Conservation (phyloP, 2,329 filamentous ascomycete genomes). For the Tolypocladium guangdongense region DNA sequence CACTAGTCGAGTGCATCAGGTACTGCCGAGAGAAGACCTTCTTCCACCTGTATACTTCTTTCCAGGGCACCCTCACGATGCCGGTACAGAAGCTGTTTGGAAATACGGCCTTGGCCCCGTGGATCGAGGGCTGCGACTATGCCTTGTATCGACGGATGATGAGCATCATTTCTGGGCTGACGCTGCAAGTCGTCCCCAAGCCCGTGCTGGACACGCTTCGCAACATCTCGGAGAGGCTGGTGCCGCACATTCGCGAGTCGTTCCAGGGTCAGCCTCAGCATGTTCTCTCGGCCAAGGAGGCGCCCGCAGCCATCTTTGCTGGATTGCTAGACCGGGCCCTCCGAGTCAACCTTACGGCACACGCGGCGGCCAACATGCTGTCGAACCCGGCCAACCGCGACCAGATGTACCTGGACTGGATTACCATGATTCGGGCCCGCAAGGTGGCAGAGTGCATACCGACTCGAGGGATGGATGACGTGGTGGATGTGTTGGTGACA, state of each 20-base stretch:
- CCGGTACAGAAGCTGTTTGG: slow-evolving; percentile 89
- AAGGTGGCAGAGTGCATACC: slow-evolving; percentile 55
- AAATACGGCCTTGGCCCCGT: slow-evolving; percentile 69
- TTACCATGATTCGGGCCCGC: slow-evolving; percentile 51
- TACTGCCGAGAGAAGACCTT: slow-evolving; percentile 97
- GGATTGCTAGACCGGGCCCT: slow-evolving; percentile 77
- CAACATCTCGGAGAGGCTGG: slow-evolving; percentile 73
- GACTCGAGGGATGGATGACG: slow-evolving; percentile 53
- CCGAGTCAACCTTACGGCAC: slow-evolving; percentile 84
- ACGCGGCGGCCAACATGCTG: slow-evolving; percentile 87
- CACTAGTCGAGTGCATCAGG: slow-evolving; percentile 86
- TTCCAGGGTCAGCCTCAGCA: slow-evolving; percentile 80
- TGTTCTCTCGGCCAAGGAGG: slow-evolving; percentile 76
- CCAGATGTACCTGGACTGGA: slow-evolving; percentile 93
- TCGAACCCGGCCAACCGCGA: slow-evolving; percentile 81
- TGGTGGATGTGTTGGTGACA: slow-evolving; percentile 48
- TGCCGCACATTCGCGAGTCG: slow-evolving; percentile 70
- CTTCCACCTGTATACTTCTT: slow-evolving; percentile 87
- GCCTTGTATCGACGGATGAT: slow-evolving; percentile 96
- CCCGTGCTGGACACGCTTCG: slow-evolving; percentile 77
- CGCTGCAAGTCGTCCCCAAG: slow-evolving; percentile 82
- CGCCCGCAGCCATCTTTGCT: slow-evolving; percentile 81
- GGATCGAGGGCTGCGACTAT: slow-evolving; percentile 95
- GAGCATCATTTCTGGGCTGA: slow-evolving; percentile 77
- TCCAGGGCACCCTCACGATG: slow-evolving; percentile 92